Base-by-base conservation (phyloP, 2,329 filamentous ascomycete genomes). In the Colletotrichum endophyticum region DNA sequence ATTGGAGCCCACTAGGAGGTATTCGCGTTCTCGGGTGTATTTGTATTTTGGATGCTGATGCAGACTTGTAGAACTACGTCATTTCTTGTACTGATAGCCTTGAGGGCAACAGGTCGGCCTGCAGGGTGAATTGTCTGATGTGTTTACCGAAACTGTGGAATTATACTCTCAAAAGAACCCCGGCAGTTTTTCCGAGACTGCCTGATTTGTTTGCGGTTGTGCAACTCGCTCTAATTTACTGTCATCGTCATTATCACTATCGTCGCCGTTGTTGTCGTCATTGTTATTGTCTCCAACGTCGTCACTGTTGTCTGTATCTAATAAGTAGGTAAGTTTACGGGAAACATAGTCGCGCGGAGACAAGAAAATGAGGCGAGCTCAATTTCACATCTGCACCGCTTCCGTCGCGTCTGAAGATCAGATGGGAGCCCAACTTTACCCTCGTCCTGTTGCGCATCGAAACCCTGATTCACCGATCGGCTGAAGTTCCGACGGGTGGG, bases 171-270 rank as follows among this genome's bases (percentile, higher is more conserved):
- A 53, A 2, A 53, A 53, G 1, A 53, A 12, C 2, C 3, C 39
- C 19, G 19, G 19, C 12, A 2, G 19, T 6, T 12, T 53, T 22
- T 49, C 19, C 44, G 44, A 3, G n/a, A 49, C n/a, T 11, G 11
- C 1, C 44, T 49, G 8, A 3, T n/a, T n/a, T n/a, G n/a, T n/a
- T n/a, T 44, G 3, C 0, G 44, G 19, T 22, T 49, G 19, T 13
- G 19, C 3, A 22, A 1, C 19, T 22, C 4, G 2, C 19, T 22
- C 11, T 22, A 1, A n/a, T 0, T 12, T 22, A 49, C 19, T 13
- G 19, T 22, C 44, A 22, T 49, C 44, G 15, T 16, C 7, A 16
- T 39, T 16, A 1, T 16, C 15, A 16, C 2, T 39, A 8, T 39
- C 3, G 36, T 19, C 15, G 36, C 7, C 15, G 36, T 39, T 39